These are phyloP conservation scores for Arabidopsis arenosa DNA, from an alignment of 345 rosid species.

Conservation along the genomic window DNA sequence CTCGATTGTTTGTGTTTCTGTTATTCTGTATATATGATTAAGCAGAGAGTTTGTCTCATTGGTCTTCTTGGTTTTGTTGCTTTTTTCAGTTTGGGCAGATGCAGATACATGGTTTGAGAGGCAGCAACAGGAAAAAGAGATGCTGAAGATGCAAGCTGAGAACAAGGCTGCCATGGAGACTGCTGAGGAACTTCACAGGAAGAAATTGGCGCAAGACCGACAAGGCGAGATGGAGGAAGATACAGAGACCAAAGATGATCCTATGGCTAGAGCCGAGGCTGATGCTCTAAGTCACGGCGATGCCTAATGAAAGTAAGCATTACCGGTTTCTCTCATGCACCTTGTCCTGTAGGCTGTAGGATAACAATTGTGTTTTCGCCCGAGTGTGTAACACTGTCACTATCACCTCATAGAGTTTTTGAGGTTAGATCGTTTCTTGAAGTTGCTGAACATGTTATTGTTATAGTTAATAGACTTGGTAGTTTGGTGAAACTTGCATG, in stretches of 20 bases:
- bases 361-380: not conserved
- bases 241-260: conserved; percentile 64
- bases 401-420: conserved; percentile 24
- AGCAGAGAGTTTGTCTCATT: not conserved
- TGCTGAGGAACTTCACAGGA: conserved; percentile 92
- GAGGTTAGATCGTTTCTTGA: conserved; percentile 22
- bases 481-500: conserved; percentile 20
- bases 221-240: conserved; percentile 96
- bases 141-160: conserved; percentile 80
- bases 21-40: not conserved
- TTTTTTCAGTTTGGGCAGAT: conserved; percentile 91
- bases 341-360: conserved; percentile 22
- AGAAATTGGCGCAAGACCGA: conserved; percentile 77
- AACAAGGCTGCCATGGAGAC: conserved; percentile 81
- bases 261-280: conserved; percentile 85
- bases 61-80: not conserved
- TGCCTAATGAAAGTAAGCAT: conserved; percentile 33
- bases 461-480: conserved; percentile 29
- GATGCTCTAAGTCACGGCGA: conserved; percentile 52
- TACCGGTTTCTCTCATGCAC: conserved; percentile 5
- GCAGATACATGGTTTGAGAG: conserved; percentile 99
- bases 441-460: conserved; percentile 11
- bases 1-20: not conserved
- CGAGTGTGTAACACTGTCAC: not conserved
- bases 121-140: conserved; percentile 93